These are phyloP conservation scores for Sechiopsis laciniata DNA, from an alignment of 306 rosid species.

Conservation along the genomic window DNA sequence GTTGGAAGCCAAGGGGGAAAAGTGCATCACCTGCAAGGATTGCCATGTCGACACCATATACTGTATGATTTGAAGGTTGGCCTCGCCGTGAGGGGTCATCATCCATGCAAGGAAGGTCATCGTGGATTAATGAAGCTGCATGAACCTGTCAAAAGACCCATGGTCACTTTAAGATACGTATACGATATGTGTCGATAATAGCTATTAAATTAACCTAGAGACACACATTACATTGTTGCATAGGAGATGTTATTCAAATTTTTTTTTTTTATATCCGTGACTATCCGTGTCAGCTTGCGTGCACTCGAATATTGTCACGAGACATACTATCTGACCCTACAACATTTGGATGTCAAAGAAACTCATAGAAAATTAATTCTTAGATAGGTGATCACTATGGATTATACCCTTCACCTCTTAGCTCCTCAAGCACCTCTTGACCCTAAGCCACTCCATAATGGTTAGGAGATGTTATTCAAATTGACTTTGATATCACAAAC, in stretches of 20 bases:
- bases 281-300: too few relatives aligned
- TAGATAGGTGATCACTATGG: too few relatives aligned
- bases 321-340: too few relatives aligned
- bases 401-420: too few relatives aligned
- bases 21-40: slow-evolving; percentile 90
- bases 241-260: not conserved
- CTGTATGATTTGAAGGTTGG: slow-evolving; percentile 74
- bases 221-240: not conserved
- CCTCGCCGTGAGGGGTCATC: slow-evolving; percentile 78
- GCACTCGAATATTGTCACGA: too few relatives aligned
- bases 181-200: too few relatives aligned
- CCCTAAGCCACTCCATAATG: too few relatives aligned
- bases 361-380: too few relatives aligned
- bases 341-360: too few relatives aligned
- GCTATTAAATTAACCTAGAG: too few relatives aligned
- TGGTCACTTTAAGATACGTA: not conserved
- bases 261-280: too few relatives aligned
- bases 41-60: slow-evolving; percentile 88
- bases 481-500: not conserved
- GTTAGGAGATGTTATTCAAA: not conserved
- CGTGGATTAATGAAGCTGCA: slow-evolving; percentile 85
- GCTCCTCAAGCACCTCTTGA: too few relatives aligned
- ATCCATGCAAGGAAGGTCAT: slow-evolving; percentile 96
- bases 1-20: slow-evolving; percentile 83
- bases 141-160: slow-evolving; percentile 53